Conservation (phyloP, 2,329 filamentous ascomycete genomes). For the Nothophaeocryptopus gaeumannii region DNA sequence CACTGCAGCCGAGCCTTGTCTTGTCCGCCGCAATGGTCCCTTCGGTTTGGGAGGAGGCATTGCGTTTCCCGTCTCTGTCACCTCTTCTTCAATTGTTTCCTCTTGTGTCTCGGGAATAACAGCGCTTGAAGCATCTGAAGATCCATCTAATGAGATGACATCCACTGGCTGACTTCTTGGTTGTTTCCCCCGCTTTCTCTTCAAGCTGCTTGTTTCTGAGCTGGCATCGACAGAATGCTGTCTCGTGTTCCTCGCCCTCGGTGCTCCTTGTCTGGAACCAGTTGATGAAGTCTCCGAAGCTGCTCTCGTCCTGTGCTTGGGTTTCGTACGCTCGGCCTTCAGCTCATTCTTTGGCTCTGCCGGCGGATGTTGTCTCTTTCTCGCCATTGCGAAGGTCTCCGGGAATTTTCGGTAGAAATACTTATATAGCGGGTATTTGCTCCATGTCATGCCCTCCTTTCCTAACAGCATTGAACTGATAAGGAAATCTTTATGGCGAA, state of each 20-base stretch:
- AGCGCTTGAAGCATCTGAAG: constrained; percentile 12
- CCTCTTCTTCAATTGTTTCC: constrained; percentile 10
- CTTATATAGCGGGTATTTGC: constrained; percentile 41
- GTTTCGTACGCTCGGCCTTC: not conserved
- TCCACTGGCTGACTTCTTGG: constrained; percentile 13
- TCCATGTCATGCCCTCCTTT: constrained; percentile 46
- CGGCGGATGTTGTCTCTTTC: constrained; percentile 2
- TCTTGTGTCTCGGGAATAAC: constrained; percentile 5
- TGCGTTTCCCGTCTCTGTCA: not conserved
- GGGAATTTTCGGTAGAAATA: constrained; percentile 41
- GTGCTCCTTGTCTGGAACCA: constrained; percentile 12
- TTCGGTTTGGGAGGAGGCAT: constrained; percentile 11
- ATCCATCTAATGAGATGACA: constrained; percentile 20
- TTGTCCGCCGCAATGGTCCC: constrained; percentile 3
- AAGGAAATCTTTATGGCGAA: constrained; percentile 41
- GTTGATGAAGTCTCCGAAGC: not conserved
- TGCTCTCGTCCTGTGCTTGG: not conserved
- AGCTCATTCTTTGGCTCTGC: constrained; percentile 10
- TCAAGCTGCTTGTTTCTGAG: constrained; percentile 24
- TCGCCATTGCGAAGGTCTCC: constrained; percentile 17
- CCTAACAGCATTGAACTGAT: constrained; percentile 45
- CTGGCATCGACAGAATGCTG: constrained; percentile 19
- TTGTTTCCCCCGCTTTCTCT: constrained; percentile 25
- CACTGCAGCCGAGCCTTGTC: constrained; percentile 3
- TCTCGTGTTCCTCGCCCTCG: constrained; percentile 9